These are phyloP conservation scores for Pseudogymnoascus destructans DNA, from an alignment of 2,329 filamentous ascomycete species.

Conservation along the genomic window DNA sequence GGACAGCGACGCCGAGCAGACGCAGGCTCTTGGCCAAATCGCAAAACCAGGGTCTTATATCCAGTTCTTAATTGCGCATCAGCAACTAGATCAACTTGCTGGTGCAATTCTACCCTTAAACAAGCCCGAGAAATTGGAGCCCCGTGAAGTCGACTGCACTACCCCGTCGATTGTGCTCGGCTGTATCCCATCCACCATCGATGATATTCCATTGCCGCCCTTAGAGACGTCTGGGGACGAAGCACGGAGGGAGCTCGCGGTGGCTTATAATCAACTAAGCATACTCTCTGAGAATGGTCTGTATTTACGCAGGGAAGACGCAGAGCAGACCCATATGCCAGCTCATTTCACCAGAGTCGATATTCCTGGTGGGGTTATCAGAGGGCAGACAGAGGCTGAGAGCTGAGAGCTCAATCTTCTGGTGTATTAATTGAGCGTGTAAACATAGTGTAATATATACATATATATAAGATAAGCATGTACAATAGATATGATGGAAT, in stretches of 20 bases:
- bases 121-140: background rate
- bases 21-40: conserved; percentile 37
- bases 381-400: conserved; percentile 12
- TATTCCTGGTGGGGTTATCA: conserved; percentile 12
- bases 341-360: conserved; percentile 3
- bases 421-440: background rate
- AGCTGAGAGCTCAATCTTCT: background rate
- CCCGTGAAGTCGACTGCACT: conserved; percentile 9
- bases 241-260: background rate
- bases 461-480: background rate
- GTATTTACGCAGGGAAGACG: background rate
- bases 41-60: conserved; percentile 51
- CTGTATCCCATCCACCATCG: conserved; percentile 22
- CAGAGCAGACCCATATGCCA: background rate
- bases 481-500: background rate
- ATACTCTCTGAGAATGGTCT: conserved; percentile 7
- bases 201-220: conserved; percentile 17
- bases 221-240: background rate
- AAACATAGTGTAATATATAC: background rate
- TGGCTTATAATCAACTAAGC: conserved; percentile 14
- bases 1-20: conserved; percentile 20
- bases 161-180: conserved; percentile 24
- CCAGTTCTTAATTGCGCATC: conserved; percentile 46
- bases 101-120: conserved; percentile 10
- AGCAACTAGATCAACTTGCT: conserved; percentile 13